These are phyloP conservation scores for Solanum aculeatissimum DNA, from an alignment of 305 asterid genomes.

Conservation along the genomic window DNA sequence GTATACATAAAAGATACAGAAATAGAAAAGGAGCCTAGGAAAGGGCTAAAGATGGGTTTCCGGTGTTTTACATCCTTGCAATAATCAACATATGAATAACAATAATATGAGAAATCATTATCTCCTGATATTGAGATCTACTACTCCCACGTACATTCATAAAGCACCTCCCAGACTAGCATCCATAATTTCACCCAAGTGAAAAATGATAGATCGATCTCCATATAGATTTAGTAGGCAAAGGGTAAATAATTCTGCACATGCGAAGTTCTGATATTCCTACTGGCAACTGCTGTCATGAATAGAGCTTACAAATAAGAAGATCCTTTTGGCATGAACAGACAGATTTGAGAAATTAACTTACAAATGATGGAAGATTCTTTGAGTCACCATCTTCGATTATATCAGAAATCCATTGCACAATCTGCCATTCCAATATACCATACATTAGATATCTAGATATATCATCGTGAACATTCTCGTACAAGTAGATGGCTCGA, in stretches of 20 bases:
- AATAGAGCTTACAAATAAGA: neutral
- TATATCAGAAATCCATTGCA: constrained; percentile 69
- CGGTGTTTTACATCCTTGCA: neutral
- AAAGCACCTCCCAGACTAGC: neutral
- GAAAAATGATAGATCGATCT: neutral
- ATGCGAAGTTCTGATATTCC: neutral
- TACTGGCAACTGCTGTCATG: neutral
- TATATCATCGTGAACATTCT: neutral
- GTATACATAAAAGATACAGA: neutral
- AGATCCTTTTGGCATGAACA: neutral
- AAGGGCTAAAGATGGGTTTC: neutral
- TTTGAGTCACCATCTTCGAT: constrained; percentile 88
- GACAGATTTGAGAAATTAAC: constrained; percentile 12
- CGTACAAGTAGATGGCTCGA: neutral
- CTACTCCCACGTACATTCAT: neutral
- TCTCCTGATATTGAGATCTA: neutral
- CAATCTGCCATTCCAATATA: constrained; percentile 46
- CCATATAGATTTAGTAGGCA: neutral
- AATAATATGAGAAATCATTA: neutral
- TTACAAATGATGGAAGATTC: constrained; percentile 83
- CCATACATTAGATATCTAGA: neutral
- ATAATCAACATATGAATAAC: neutral
- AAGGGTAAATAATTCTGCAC: neutral
- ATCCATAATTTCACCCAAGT: neutral
- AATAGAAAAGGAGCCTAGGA: neutral